Evolutionary conservation across 2,329 filamentous ascomycete genomes (phyloP).

Genomic region (Phaeosphaeria sp.): DNA sequence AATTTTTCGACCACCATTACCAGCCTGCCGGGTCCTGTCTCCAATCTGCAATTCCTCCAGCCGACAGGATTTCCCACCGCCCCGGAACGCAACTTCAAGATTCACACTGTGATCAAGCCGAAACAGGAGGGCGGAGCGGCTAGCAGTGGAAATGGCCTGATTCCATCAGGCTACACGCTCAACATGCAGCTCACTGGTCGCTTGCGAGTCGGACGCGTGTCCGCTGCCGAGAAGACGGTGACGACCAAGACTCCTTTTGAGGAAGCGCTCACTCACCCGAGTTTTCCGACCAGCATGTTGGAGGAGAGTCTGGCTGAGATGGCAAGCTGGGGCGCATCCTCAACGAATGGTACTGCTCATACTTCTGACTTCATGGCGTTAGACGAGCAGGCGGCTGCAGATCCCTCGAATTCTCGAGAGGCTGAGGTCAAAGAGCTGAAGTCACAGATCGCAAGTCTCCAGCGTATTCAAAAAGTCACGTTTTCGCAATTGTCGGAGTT

Average conservation of each 20-base stretch:
- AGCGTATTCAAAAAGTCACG: slow-evolving; percentile 54
- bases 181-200: slow-evolving; percentile 65
- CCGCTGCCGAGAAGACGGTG: slow-evolving; percentile 33
- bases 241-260: slow-evolving; percentile 42
- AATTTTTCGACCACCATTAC: slow-evolving; percentile 71
- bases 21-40: slow-evolving; percentile 81
- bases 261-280: slow-evolving; percentile 51
- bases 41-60: slow-evolving; percentile 77
- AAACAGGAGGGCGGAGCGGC: slow-evolving; percentile 64
- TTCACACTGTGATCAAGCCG: slow-evolving; percentile 78
- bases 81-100: slow-evolving; percentile 53
- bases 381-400: slow-evolving; percentile 9
- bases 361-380: slow-evolving; percentile 46
- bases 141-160: slow-evolving; percentile 38
- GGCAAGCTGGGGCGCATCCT: slow-evolving; percentile 32
- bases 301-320: slow-evolving; percentile 47
- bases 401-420: slow-evolving; percentile 12
- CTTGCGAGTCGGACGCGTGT: slow-evolving; percentile 33
- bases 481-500: slow-evolving; percentile 54
- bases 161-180: slow-evolving; percentile 68
- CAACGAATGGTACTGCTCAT: slow-evolving; percentile 19
- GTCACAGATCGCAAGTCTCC: slow-evolving; percentile 52
- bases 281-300: slow-evolving; percentile 51
- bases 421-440: slow-evolving; percentile 46
- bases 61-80: slow-evolving; percentile 59